These are phyloP conservation scores for Aaosphaeria arxii DNA, from an alignment of 2,329 filamentous ascomycete species.

Conservation along the genomic window DNA sequence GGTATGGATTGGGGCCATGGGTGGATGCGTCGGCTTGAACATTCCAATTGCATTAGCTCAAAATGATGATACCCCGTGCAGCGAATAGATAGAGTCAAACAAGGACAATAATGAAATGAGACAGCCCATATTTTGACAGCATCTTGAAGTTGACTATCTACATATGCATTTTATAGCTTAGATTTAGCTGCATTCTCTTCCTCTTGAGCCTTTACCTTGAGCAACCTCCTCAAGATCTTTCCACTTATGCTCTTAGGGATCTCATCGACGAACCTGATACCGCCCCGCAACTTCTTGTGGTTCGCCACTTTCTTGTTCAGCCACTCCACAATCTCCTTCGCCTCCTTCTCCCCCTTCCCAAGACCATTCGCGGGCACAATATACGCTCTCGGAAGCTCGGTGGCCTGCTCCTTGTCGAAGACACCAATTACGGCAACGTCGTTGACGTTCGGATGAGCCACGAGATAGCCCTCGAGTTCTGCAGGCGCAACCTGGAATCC, in stretches of 20 bases:
- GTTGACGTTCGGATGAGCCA: constrained; percentile 40
- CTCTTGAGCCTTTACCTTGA: constrained; percentile 43
- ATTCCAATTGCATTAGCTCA: constrained; percentile 64
- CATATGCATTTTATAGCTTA: constrained; percentile 35
- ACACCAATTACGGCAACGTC: constrained; percentile 47
- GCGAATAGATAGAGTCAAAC: no score
- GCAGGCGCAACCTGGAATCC: constrained; percentile 49
- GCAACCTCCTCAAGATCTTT: constrained; percentile 46
- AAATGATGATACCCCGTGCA: no score
- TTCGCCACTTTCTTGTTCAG: constrained; percentile 42
- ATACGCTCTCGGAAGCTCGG: constrained; percentile 42
- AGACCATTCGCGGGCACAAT: constrained; percentile 31
- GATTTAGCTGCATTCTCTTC: constrained; percentile 39
- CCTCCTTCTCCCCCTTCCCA: constrained; percentile 27
- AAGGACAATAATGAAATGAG: no score
- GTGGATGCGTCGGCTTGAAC: constrained; percentile 74
- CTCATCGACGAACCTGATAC: constrained; percentile 45
- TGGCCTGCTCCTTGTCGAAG: constrained; percentile 44
- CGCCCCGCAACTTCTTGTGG: constrained; percentile 47
- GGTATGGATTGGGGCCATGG: constrained; percentile 86
- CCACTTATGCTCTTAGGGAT: constrained; percentile 48
- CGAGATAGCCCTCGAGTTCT: constrained; percentile 46
- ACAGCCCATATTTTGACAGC: no score
- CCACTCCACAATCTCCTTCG: constrained; percentile 43
- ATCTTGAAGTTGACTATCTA: no score